Conservation (phyloP, 2,329 filamentous ascomycete genomes). For the Cercospora brassicicola region DNA sequence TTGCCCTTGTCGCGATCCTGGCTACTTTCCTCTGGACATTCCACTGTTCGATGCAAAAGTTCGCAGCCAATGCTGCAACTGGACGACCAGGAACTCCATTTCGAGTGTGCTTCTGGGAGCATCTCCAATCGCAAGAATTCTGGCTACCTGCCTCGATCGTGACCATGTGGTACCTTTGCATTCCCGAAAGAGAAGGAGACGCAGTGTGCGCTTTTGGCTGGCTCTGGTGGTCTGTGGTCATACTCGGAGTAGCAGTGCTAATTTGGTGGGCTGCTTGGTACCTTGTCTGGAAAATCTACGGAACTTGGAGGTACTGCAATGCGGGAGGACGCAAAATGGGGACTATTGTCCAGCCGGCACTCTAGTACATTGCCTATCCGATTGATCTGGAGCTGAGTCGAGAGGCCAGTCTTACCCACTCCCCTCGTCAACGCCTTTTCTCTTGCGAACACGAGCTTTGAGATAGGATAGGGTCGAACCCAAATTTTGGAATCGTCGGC, state of each 20-base stretch:
- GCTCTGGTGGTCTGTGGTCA: neutral
- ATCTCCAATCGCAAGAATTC: neutral
- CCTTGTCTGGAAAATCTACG: neutral
- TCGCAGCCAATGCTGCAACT: neutral
- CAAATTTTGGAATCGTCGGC: neutral
- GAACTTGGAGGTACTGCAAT: neutral
- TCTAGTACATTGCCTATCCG: neutral
- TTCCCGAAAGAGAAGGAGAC: neutral
- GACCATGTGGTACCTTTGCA: neutral
- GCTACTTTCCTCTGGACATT: neutral
- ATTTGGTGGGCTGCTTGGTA: neutral
- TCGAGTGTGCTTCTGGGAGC: neutral
- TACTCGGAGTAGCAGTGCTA: neutral
- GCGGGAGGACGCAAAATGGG: no score
- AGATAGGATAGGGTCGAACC: neutral
- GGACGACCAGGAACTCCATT: neutral
- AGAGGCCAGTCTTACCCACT: neutral
- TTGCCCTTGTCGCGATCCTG: neutral
- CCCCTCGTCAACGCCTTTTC: neutral
- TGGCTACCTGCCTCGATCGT: neutral
- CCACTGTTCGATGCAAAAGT: neutral
- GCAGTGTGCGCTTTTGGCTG: neutral
- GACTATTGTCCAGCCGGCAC: neutral
- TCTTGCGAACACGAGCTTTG: neutral
- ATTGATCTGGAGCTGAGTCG: neutral